A percentile compares a stretch with the other conserved stretches of the same genome.
These are phyloP conservation scores for Cladophialophora carrionii DNA, from an alignment of 2,329 filamentous ascomycete species.

Conservation along the genomic window DNA sequence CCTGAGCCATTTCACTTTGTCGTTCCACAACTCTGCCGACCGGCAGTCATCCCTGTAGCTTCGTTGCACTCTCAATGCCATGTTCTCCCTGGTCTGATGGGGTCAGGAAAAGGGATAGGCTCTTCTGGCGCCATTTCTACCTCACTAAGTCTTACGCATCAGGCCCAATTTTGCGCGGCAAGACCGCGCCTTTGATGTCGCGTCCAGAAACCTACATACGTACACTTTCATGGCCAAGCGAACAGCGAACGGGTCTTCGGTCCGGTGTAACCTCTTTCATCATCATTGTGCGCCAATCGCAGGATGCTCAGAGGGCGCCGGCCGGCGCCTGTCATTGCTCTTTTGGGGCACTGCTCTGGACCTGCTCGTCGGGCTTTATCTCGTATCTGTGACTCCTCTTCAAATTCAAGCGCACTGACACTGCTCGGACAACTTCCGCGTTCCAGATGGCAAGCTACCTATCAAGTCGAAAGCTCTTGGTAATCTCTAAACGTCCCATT, in stretches of 20 bases:
- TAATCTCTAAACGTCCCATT: not conserved
- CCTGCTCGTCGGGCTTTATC: not conserved
- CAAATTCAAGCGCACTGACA: not conserved
- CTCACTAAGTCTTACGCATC: not conserved
- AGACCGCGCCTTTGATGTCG: not conserved
- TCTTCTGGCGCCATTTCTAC: not conserved
- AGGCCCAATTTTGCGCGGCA: not conserved
- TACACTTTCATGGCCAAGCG: not conserved
- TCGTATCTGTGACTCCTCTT: not conserved
- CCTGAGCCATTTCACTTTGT: not conserved
- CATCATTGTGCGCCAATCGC: not conserved
- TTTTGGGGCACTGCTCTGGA: not conserved
- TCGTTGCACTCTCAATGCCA: not conserved
- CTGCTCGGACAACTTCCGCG: constrained; percentile 1
- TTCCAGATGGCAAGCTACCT: not conserved
- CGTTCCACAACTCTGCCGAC: not conserved
- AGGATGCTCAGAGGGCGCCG: not conserved
- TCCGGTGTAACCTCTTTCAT: not conserved
- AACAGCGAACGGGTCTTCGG: not conserved
- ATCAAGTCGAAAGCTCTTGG: not conserved
- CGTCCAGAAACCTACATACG: not conserved
- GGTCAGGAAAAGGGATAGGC: not conserved
- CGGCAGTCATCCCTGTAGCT: not conserved
- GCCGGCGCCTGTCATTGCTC: not conserved
- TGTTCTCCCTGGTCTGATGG: not conserved